These are phyloP conservation scores for Ceratobasidium sp. DNA, from an alignment of 1,284 basidiomycete species.

Conservation along the genomic window DNA sequence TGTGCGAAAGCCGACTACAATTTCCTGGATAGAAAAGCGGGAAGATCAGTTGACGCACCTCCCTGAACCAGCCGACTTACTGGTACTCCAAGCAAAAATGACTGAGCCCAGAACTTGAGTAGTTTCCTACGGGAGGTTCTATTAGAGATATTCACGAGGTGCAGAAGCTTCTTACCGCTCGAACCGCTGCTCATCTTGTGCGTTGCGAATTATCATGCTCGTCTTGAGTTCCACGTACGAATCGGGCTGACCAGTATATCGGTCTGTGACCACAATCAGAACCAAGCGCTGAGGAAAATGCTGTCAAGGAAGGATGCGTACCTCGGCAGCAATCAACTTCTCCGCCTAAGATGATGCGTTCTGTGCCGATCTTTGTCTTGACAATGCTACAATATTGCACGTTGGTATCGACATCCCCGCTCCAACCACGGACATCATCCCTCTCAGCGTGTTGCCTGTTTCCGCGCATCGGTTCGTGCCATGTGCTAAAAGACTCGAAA, in stretches of 20 bases:
- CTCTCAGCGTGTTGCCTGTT: constrained; percentile 50
- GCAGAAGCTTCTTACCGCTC: constrained; percentile 66
- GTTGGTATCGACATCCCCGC: constrained; percentile 90
- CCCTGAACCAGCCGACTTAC: constrained; percentile 57
- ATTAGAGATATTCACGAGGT: neutral
- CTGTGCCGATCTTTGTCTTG: constrained; percentile 83
- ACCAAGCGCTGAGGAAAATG: neutral
- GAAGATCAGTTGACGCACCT: neutral
- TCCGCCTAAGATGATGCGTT: constrained; percentile 86
- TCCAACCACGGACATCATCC: constrained; percentile 66
- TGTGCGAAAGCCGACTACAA: constrained; percentile 92
- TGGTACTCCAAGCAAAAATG: constrained; percentile 88
- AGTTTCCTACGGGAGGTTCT: constrained; percentile 69
- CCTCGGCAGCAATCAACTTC: constrained; percentile 94
- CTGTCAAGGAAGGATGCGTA: constrained; percentile 51
- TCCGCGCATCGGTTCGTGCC: constrained; percentile 49
- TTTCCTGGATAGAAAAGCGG: constrained; percentile 61
- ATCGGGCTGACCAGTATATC: constrained; percentile 64
- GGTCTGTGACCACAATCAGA: constrained; percentile 54
- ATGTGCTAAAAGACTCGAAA: constrained; percentile 87
- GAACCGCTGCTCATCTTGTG: constrained; percentile 75
- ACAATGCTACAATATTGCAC: constrained; percentile 96
- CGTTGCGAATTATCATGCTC: constrained; percentile 75
- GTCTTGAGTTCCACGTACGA: constrained; percentile 93
- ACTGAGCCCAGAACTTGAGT: constrained; percentile 95